phyloP scores from a whole-genome alignment of 2,329 filamentous ascomycete genomes.

The Colletotrichum sp. region DNA sequence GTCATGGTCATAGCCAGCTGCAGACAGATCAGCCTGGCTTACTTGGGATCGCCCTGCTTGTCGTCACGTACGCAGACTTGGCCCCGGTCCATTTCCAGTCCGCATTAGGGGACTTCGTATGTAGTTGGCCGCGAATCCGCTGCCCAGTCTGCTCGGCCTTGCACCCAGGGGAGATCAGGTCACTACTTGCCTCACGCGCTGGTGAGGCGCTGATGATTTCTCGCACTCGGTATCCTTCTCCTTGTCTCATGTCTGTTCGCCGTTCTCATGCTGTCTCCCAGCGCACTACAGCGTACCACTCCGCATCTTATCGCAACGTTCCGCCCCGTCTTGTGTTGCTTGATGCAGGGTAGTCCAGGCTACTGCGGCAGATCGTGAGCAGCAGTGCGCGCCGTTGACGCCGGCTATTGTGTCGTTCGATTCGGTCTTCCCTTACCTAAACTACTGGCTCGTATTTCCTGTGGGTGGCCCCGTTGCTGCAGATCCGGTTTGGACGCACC shows the following conservation, averaged over 20 bases:
- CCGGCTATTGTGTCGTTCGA: neutral
- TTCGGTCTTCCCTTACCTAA: neutral
- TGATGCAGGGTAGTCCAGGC: neutral
- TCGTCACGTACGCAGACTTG: neutral
- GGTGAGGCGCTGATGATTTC: neutral
- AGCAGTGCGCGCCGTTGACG: neutral
- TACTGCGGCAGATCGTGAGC: neutral
- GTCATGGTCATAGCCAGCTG: neutral
- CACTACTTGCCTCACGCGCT: neutral
- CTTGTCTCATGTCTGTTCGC: neutral
- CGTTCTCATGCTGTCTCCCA: neutral
- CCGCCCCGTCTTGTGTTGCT: neutral
- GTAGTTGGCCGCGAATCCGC: neutral
- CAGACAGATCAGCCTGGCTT: neutral
- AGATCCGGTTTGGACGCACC: constrained; percentile 1
- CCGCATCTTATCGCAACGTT: neutral
- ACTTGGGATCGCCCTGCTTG: neutral
- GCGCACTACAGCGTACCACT: neutral
- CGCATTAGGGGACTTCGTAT: too few relatives aligned
- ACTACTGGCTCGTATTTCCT: neutral
- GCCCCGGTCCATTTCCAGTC: too few relatives aligned
- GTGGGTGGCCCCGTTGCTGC: neutral
- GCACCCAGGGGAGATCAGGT: neutral
- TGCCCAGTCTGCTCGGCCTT: neutral
- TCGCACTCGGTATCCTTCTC: neutral